phyloP scores from a whole-genome alignment of 208 protist genomes.

The Leishmania martiniquensis region DNA sequence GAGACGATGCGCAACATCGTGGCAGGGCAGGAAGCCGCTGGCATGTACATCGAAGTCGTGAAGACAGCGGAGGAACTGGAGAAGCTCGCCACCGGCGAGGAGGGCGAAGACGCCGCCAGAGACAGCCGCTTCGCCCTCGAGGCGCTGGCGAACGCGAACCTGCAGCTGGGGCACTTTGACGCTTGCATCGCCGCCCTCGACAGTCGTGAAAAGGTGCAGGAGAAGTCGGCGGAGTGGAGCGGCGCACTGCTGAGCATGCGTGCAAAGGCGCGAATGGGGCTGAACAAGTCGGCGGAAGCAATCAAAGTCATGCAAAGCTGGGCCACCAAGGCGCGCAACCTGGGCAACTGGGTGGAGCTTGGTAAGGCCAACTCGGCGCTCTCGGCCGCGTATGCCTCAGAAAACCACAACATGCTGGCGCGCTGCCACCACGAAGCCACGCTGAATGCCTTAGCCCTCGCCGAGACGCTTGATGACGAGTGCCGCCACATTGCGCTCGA shows the following conservation, averaged over 20 bases:
- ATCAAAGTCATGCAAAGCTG: constrained; percentile 82
- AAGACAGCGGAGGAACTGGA: constrained; percentile 76
- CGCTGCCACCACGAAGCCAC: constrained; percentile 64
- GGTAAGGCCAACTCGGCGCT: constrained; percentile 71
- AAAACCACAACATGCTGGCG: constrained; percentile 61
- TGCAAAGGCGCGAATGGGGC: constrained; percentile 72
- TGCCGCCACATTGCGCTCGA: constrained; percentile 52
- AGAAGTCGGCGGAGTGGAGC: constrained; percentile 73
- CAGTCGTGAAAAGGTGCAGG: constrained; percentile 83
- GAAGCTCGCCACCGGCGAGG: constrained; percentile 53
- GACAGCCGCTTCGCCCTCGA: constrained; percentile 85
- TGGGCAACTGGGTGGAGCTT: constrained; percentile 65
- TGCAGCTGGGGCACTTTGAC: constrained; percentile 84
- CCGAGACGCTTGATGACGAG: constrained; percentile 37
- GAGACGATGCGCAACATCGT: constrained; percentile 91
- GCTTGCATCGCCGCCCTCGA: constrained; percentile 75
- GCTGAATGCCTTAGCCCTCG: constrained; percentile 51
- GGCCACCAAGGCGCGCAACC: constrained; percentile 69
- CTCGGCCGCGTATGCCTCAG: constrained; percentile 60
- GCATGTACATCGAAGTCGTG: constrained; percentile 72
- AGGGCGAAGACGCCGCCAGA: constrained; percentile 67
- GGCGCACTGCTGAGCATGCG: constrained; percentile 69
- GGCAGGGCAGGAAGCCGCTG: constrained; percentile 59
- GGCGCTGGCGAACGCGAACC: constrained; percentile 76
- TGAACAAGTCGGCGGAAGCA: constrained; percentile 58